Percentiles rank a stretch among this genome's conserved stretches.
phyloP scores from a whole-genome alignment of 257 asterid species.

The Solanum infundibuliforme region DNA sequence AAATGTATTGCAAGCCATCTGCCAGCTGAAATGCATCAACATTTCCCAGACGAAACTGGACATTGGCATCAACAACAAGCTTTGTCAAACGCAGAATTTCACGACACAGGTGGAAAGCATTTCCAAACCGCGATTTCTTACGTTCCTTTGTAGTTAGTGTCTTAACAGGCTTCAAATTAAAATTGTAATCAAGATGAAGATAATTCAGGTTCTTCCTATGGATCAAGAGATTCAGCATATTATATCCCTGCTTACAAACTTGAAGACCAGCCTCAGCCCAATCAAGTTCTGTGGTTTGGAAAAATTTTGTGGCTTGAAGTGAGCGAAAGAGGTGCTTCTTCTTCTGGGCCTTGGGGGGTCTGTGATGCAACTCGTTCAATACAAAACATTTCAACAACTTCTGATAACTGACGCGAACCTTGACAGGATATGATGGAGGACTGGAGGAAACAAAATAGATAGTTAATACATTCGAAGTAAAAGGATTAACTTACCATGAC shows the following conservation, averaged over 20 bases:
- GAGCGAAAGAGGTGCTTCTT: constrained; percentile 91
- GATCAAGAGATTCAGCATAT: constrained; percentile 88
- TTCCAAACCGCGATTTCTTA: constrained; percentile 91
- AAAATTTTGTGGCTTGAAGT: constrained; percentile 91
- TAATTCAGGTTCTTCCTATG: constrained; percentile 92
- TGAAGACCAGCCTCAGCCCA: constrained; percentile 99
- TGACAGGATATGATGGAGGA: constrained; percentile 95
- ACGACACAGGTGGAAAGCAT: constrained; percentile 99
- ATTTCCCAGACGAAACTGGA: constrained; percentile 96
- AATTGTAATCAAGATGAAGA: constrained; percentile 91
- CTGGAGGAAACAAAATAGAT: constrained; percentile 23
- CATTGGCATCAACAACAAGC: constrained; percentile 96
- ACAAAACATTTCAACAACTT: constrained; percentile 91
- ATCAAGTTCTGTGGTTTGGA: constrained; percentile 96
- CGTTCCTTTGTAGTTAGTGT: constrained; percentile 97
- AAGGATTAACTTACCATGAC: neutral
- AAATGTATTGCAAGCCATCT: constrained; percentile 93
- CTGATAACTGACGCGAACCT: constrained; percentile 97
- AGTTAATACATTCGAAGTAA: neutral
- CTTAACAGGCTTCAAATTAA: constrained; percentile 96
- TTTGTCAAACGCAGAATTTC: constrained; percentile 92
- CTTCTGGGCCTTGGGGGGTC: constrained; percentile 98
- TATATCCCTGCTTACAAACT: constrained; percentile 98
- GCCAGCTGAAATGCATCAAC: constrained; percentile 99
- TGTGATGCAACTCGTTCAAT: constrained; percentile 94